A percentile compares a stretch with the other conserved stretches of the same genome.
phyloP scores from a whole-genome alignment of 208 protist species.

The Wallacemonas rigidus region DNA sequence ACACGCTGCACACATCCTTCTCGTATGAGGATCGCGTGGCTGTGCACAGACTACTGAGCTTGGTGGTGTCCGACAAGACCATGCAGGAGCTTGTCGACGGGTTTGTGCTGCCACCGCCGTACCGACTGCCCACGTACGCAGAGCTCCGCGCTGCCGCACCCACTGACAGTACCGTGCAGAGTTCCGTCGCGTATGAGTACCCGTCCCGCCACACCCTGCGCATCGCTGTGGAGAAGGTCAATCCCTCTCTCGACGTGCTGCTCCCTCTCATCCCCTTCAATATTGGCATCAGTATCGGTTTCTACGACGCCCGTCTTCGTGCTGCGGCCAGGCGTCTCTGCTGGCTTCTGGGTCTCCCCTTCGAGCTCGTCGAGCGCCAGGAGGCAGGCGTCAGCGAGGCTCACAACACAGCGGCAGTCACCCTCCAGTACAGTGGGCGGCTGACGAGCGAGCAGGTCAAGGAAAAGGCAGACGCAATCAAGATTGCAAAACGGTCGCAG shows the following conservation, averaged over 20 bases:
- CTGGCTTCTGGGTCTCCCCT: conserved; percentile 67
- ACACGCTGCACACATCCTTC: conserved; percentile 22
- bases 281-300: conserved; percentile 49
- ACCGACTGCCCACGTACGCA: conserved; percentile 11
- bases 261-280: conserved; percentile 70
- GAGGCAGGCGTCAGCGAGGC: conserved; percentile 36
- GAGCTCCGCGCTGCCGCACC: background rate
- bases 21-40: conserved; percentile 59
- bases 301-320: conserved; percentile 76
- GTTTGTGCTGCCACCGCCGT: conserved; percentile 68
- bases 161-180: too few relatives aligned
- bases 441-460: background rate
- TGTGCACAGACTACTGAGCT: conserved; percentile 61
- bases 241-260: conserved; percentile 50
- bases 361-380: conserved; percentile 57
- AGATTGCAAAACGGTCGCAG: background rate
- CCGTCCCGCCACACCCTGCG: conserved; percentile 15
- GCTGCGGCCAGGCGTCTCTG: conserved; percentile 67
- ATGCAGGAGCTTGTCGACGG: conserved; percentile 70
- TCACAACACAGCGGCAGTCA: background rate
- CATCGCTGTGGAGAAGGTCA: conserved; percentile 40
- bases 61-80: conserved; percentile 41
- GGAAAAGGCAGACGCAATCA: conserved; percentile 2
- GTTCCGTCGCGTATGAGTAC: conserved; percentile 12
- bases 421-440: background rate